Base-by-base conservation (phyloP, 192 early-diverging fungal genomes). In the Coemansia sp. region DNA sequence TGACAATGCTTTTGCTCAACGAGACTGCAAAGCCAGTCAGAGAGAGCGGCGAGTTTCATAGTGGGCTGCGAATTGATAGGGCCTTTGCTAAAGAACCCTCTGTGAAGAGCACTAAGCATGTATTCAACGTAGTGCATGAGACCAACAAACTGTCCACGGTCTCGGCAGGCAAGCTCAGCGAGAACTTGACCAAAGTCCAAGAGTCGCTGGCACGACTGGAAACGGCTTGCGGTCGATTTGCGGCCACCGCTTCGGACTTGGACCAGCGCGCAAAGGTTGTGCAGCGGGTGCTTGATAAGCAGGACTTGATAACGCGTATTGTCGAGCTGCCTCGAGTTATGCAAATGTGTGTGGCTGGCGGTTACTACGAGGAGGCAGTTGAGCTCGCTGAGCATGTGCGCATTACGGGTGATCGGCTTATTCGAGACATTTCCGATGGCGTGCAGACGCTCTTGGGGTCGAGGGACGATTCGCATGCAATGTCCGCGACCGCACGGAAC, bases 291-390 rank as follows among this genome's bases (percentile, higher is more conserved):
- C 63, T 83, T 10, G 80, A 83, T 63, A 77, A 83, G 72, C 80
- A 83, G 72, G 75, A 83, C 49, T 57, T 83, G 13, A 70, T 83
- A 31, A 61, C 75, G 34, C 80, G 80, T 29, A 71, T 83, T 36
- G 72, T 83, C 1, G 80, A 83, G 72, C 80, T 83, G 53, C 80
- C 80, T 7, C 80, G 80, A 0, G 80, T 83, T 24, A 83, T 83
- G 80, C 80, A 76, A 41, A 83, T 83, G 80, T 83, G 80, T 43
- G 75, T 83, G 4, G 80, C 80, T 11, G 80, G 80, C 36, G 80
- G 80, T 10, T 83, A 72, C 67, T 83, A 78, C 53, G 75, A 83
- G 40, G 80, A 83, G 62, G 80, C 80, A 0, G 80, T 83, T 5
- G 80, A 83, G 63, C 77, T 83, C 43, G 72, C 80, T 3, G 75